These are phyloP conservation scores for Inga laurina DNA, from an alignment of 306 rosid genomes.

Conservation along the genomic window DNA sequence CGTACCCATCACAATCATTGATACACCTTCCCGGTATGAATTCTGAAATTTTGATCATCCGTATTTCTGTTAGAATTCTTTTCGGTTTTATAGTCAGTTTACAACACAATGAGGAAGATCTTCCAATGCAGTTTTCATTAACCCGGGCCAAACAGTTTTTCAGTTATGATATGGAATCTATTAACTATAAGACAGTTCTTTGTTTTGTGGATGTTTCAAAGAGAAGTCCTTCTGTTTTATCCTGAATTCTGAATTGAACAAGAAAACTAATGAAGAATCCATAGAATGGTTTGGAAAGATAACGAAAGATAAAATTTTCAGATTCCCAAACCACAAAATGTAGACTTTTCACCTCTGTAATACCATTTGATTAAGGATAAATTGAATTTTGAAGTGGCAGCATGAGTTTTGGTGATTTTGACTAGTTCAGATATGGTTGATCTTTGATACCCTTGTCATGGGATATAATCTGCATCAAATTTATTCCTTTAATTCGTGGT, in stretches of 20 bases:
- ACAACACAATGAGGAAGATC: neutral
- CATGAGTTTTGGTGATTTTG: neutral
- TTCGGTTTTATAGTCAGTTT: neutral
- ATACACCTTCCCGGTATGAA: slow-evolving; percentile 84
- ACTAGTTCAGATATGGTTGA: neutral
- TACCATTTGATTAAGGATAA: neutral
- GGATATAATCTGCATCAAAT: neutral
- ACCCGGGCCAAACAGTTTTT: neutral
- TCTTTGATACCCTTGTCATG: slow-evolving; percentile 3
- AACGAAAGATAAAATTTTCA: neutral
- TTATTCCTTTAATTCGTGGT: neutral
- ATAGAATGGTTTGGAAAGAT: neutral
- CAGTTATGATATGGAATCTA: slow-evolving; percentile 8
- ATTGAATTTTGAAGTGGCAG: neutral
- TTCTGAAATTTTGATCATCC: neutral
- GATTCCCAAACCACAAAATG: neutral
- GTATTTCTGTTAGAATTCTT: neutral
- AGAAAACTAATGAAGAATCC: neutral
- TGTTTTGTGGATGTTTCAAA: neutral
- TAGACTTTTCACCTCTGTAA: neutral
- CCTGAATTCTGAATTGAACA: neutral
- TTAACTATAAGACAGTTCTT: neutral
- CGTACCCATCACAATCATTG: slow-evolving; percentile 86
- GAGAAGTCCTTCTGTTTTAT: neutral
- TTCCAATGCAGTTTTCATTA: neutral